phyloP scores from a whole-genome alignment of 768 basidiomycete genomes.

The Podaxis sp. region DNA sequence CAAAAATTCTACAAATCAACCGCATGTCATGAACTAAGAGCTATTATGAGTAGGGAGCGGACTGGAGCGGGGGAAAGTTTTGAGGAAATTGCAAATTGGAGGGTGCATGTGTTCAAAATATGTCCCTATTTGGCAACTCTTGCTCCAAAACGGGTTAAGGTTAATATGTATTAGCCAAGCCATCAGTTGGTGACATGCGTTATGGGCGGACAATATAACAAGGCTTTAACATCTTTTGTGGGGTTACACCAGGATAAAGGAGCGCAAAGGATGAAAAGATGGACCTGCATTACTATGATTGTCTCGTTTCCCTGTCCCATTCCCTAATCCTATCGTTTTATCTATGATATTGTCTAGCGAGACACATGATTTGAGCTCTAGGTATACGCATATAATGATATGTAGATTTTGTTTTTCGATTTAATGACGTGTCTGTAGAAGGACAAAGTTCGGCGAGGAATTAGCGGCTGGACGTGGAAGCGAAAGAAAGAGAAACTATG shows the following conservation, averaged over 20 bases:
- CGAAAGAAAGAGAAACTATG: conserved; percentile 12
- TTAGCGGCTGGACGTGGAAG: conserved; percentile 8
- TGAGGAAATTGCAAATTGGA: background rate
- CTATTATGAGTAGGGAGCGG: background rate
- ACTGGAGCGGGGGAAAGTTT: background rate
- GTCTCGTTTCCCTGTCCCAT: background rate
- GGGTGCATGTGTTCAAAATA: background rate
- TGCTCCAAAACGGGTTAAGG: conserved; percentile 32
- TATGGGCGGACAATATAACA: background rate
- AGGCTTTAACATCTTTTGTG: background rate
- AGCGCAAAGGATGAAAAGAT: background rate
- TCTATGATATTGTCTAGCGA: background rate
- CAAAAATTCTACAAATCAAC: background rate
- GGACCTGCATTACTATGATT: background rate
- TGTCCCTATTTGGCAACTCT: conserved; percentile 31
- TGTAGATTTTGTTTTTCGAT: conserved; percentile 7
- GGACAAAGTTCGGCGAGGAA: conserved; percentile 17
- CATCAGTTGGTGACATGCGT: background rate
- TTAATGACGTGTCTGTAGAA: conserved; percentile 42
- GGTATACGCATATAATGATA: background rate
- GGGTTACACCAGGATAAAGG: background rate
- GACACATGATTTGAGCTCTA: background rate
- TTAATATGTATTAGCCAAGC: background rate
- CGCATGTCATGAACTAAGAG: background rate
- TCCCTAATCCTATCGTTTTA: background rate